phyloP scores from a whole-genome alignment of 305 asterid species.

The Plantago coronopus region DNA sequence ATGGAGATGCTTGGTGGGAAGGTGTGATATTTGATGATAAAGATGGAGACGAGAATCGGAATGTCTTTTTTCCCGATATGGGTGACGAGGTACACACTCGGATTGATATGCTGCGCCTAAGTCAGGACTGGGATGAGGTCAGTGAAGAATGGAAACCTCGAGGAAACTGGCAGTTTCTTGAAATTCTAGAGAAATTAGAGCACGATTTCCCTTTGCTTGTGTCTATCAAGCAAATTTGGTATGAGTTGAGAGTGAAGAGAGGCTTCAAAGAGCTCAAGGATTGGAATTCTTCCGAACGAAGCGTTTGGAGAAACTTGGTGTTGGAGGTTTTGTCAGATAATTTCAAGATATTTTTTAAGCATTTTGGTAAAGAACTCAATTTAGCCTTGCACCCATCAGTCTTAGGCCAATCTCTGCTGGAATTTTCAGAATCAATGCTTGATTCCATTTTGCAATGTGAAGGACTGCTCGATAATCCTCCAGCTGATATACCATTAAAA shows the following conservation, averaged over 20 bases:
- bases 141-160: slow-evolving; percentile 67
- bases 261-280: slow-evolving; percentile 43
- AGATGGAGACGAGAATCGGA: slow-evolving; percentile 46
- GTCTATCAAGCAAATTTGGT: slow-evolving; percentile 88
- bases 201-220: slow-evolving; percentile 43
- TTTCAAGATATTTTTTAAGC: slow-evolving; percentile 38
- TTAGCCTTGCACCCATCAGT: slow-evolving; percentile 11
- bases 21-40: slow-evolving; percentile 75
- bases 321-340: slow-evolving; percentile 44
- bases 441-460: not conserved
- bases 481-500: slow-evolving; percentile 27
- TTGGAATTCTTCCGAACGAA: slow-evolving; percentile 51
- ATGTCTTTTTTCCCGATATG: slow-evolving; percentile 77
- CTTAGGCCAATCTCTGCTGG: slow-evolving; percentile 21
- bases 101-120: slow-evolving; percentile 41
- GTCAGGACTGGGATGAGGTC: slow-evolving; percentile 79
- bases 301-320: slow-evolving; percentile 52
- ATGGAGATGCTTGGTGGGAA: slow-evolving; percentile 91
- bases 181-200: slow-evolving; percentile 54
- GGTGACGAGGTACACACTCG: slow-evolving; percentile 65
- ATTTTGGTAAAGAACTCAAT: slow-evolving; percentile 35
- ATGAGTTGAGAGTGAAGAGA: slow-evolving; percentile 49
- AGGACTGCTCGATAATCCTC: slow-evolving; percentile 2
- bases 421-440: slow-evolving; percentile 33
- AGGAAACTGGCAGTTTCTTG: slow-evolving; percentile 67